phyloP scores from a whole-genome alignment of 1,139 yeast genomes.

The Geotrichum histeridarum region DNA sequence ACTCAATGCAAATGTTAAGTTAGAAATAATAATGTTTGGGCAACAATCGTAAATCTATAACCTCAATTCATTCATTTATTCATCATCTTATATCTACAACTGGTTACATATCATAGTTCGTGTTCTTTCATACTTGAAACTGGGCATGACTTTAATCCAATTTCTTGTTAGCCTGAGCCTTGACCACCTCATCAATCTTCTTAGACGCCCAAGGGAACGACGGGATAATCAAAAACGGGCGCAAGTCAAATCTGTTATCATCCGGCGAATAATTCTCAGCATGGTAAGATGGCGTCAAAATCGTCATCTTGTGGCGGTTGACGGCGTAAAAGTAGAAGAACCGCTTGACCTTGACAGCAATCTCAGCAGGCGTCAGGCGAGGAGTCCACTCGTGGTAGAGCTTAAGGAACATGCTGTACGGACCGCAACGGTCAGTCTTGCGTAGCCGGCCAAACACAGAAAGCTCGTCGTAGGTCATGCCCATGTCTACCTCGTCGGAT shows the following conservation, averaged over 20 bases:
- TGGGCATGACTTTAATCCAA: not conserved
- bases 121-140: too few relatives aligned
- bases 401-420: conserved; percentile 87
- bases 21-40: too few relatives aligned
- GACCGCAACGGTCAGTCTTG: conserved; percentile 92
- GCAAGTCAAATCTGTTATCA: conserved; percentile 88
- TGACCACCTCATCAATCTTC: conserved; percentile 74
- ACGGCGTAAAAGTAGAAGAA: conserved; percentile 92
- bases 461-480: conserved; percentile 91
- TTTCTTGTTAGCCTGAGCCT: conserved; percentile 6
- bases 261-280: conserved; percentile 98
- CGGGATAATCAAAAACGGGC: conserved; percentile 93
- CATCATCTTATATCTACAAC: too few relatives aligned
- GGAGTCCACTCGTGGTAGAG: conserved; percentile 91
- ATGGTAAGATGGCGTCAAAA: conserved; percentile 92
- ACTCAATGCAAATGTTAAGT: too few relatives aligned
- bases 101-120: too few relatives aligned
- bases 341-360: conserved; percentile 86
- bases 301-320: conserved; percentile 94
- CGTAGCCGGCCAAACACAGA: conserved; percentile 88
- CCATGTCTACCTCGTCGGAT: conserved; percentile 97
- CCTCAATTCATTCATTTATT: too few relatives aligned
- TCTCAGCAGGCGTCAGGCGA: conserved; percentile 68
- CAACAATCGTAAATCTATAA: too few relatives aligned
- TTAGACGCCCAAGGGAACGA: conserved; percentile 83